Percentiles rank a stretch among this genome's conserved stretches.
These are phyloP conservation scores for Termitomyces sp. DNA, from an alignment of 768 basidiomycete genomes.

Conservation along the genomic window DNA sequence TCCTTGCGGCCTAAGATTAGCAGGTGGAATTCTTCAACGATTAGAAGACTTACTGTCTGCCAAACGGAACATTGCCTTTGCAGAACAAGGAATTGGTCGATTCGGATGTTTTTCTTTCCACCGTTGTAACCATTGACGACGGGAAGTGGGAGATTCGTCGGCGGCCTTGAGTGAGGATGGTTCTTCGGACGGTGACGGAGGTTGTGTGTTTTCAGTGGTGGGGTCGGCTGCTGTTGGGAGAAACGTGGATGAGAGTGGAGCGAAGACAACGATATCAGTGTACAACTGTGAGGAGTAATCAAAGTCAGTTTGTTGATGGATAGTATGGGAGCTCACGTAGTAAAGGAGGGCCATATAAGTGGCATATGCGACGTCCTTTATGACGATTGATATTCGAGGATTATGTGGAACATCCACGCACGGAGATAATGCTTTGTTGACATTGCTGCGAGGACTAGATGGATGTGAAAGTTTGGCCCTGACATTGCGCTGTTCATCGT, in stretches of 20 bases:
- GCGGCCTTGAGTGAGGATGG: slow-evolving; percentile 16
- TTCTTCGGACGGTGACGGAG: slow-evolving; percentile 24
- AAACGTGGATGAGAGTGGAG: slow-evolving; percentile 76
- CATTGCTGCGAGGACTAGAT: slow-evolving; percentile 18
- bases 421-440: not conserved
- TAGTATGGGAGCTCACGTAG: slow-evolving; percentile 48
- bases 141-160: slow-evolving; percentile 20
- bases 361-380: slow-evolving; percentile 45
- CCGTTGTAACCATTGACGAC: slow-evolving; percentile 66
- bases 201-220: slow-evolving; percentile 16
- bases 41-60: slow-evolving; percentile 64
- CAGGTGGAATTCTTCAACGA: not conserved
- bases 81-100: slow-evolving; percentile 67
- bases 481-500: slow-evolving; percentile 17
- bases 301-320: not conserved
- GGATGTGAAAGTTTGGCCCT: slow-evolving; percentile 18
- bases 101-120: slow-evolving; percentile 62
- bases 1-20: slow-evolving; percentile 32
- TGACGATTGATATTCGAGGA: slow-evolving; percentile 30
- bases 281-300: slow-evolving; percentile 53
- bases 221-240: slow-evolving; percentile 22
- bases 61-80: slow-evolving; percentile 78
- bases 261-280: slow-evolving; percentile 80
- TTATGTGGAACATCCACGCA: not conserved
- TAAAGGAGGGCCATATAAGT: slow-evolving; percentile 54